These are phyloP conservation scores for Trichosporon faecale DNA, from an alignment of 1,284 basidiomycete species.

Conservation along the genomic window DNA sequence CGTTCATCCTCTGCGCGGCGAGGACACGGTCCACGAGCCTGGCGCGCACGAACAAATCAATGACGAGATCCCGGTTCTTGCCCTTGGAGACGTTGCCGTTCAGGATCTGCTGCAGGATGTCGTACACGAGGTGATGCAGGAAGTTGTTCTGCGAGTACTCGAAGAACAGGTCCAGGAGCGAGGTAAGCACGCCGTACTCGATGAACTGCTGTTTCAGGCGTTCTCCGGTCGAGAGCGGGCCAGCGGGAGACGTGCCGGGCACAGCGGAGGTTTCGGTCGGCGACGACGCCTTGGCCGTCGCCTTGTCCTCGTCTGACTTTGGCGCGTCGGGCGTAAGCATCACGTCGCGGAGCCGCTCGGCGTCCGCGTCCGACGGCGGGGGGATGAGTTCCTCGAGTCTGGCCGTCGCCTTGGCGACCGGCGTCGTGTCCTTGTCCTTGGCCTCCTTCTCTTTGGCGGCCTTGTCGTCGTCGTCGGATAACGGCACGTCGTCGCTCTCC, in stretches of 20 bases:
- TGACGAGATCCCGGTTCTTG: slow-evolving; percentile 72
- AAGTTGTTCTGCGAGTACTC: slow-evolving; percentile 98
- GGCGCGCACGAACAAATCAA: slow-evolving; percentile 76
- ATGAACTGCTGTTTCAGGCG: slow-evolving; percentile 72
- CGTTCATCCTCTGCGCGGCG: slow-evolving; percentile 75
- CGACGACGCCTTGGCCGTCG: background rate
- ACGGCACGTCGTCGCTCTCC: slow-evolving; percentile 67
- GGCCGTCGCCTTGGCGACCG: slow-evolving; percentile 18
- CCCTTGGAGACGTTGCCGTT: slow-evolving; percentile 76
- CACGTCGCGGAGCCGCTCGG: slow-evolving; percentile 40
- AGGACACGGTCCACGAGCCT: slow-evolving; percentile 75
- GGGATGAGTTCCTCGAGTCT: slow-evolving; percentile 20
- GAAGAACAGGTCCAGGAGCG: slow-evolving; percentile 85
- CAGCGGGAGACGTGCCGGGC: background rate
- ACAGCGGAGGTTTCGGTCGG: background rate
- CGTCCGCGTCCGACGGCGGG: slow-evolving; percentile 42
- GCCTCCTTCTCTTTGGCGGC: slow-evolving; percentile 53
- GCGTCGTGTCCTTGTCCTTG: slow-evolving; percentile 62
- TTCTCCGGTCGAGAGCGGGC: slow-evolving; percentile 59
- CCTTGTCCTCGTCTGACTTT: background rate
- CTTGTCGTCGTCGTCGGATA: slow-evolving; percentile 65
- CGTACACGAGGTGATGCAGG: slow-evolving; percentile 94
- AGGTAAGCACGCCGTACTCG: slow-evolving; percentile 66
- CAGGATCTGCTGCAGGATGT: slow-evolving; percentile 91
- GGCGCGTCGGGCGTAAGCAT: slow-evolving; percentile 21